Evolutionary conservation across 495 filamentous ascomycete genomes (phyloP), one percentile per base, ranked within the genome.

Genomic region (Penicillium crystallinum): DNA sequence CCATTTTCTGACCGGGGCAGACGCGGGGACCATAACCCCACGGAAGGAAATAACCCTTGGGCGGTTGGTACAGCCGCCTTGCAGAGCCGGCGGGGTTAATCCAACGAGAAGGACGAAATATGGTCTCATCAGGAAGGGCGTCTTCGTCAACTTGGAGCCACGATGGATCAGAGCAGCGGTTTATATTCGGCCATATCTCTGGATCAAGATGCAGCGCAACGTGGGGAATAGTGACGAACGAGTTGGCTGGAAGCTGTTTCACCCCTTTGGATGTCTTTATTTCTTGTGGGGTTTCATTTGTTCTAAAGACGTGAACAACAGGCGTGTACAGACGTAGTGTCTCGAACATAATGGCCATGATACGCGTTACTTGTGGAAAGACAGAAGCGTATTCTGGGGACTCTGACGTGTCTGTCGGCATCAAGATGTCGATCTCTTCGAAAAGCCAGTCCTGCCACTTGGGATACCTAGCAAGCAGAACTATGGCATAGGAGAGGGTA

Each of bases 1-100:
- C 63, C 52, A 81, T 77, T 46, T 77, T 81, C 56, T 66, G 68
- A 0, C 78, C 80, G 1, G 77, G 75, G 44, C 78, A 81, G 30
- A 71, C 56, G 0, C 72, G 61, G 1, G 67, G 54, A 11, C 78
- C 78, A 0, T 70, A 70, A 1, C 77, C 75, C 78, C 78, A 83
- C 0, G 70, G 70, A 2, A 78, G 15, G 46, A 67, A 81, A 0
- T 66, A 62, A 1, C 71, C 70, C 31, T 71, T 70, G 1, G 52
- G 10, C 1, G 70, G 70, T 2, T 50, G 50, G 10, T 67, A 53
- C 5, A 77, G 15, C 21, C 49, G 38, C 2, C 17, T 12, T 39
- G 34, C 25, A 29, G 47, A 41, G 0, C 56, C 56, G 11, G 52
- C 29, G n/a, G 50, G 49, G 34, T 62, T 55, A 11, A 69, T 48